Evolutionary conservation across 305 asterid genomes (phyloP).

Genomic region (Fraxinus latifolia): DNA sequence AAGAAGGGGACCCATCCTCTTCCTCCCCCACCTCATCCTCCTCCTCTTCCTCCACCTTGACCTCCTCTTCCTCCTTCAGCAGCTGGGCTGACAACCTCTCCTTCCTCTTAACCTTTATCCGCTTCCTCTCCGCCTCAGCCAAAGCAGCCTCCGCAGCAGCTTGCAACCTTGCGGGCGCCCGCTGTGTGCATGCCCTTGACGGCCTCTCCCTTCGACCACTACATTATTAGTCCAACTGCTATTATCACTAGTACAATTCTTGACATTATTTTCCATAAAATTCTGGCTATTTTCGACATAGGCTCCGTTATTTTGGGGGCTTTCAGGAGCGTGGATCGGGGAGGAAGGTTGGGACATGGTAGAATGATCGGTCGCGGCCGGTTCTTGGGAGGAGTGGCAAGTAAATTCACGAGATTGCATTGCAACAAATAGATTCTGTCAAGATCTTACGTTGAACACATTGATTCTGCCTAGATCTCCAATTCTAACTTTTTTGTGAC

Average conservation of each 20-base stretch:
- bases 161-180: slow-evolving; percentile 80
- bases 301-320: background rate
- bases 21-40: slow-evolving; percentile 45
- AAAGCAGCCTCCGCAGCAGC: slow-evolving; percentile 73
- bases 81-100: slow-evolving; percentile 50
- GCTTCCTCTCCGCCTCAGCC: slow-evolving; percentile 57
- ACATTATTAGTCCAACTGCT: slow-evolving; percentile 28
- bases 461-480: background rate
- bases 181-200: slow-evolving; percentile 90
- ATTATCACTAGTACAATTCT: slow-evolving; percentile 25
- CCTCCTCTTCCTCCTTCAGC: slow-evolving; percentile 60
- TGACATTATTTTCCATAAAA: slow-evolving; percentile 2
- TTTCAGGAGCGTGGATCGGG: background rate
- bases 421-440: slow-evolving; percentile 22
- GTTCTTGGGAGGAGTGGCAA: slow-evolving; percentile 48
- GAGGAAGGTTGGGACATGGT: background rate
- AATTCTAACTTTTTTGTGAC: too few species aligned
- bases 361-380: slow-evolving; percentile 43
- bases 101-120: slow-evolving; percentile 49
- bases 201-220: slow-evolving; percentile 76
- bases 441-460: too few species aligned
- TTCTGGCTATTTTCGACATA: background rate
- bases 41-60: slow-evolving; percentile 12
- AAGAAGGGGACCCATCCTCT: slow-evolving; percentile 41
- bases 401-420: slow-evolving; percentile 80